A percentile compares a stretch with the other conserved stretches of the same genome.
Evolutionary conservation across 179 eudicot species (phyloP).

Genomic region (Spinacia oleracea): DNA sequence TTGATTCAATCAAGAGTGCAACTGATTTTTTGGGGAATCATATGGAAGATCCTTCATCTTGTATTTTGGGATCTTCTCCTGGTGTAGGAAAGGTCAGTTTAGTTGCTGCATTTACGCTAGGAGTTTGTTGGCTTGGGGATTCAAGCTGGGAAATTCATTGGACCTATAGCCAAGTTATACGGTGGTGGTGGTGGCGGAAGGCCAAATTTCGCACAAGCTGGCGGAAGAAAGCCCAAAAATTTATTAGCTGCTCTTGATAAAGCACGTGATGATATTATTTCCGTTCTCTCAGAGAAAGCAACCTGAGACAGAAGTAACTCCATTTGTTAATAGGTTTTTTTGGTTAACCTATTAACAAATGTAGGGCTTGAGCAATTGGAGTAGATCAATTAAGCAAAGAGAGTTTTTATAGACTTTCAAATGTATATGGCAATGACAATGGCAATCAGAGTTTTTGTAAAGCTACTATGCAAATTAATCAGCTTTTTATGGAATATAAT

Average conservation of each 20-base stretch:
- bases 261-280: constrained; percentile 66
- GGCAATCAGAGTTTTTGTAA: no score
- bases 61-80: constrained; percentile 84
- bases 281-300: constrained; percentile 50
- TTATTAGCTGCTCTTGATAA: constrained; percentile 66
- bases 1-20: constrained; percentile 86
- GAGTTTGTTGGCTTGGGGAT: constrained; percentile 67
- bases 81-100: constrained; percentile 81
- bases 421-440: no score
- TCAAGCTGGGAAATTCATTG: constrained; percentile 88
- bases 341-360: no score
- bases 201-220: constrained; percentile 95
- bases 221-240: constrained; percentile 87
- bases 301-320: constrained; percentile 23
- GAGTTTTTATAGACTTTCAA: no score
- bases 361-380: no score
- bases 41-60: constrained; percentile 82
- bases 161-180: constrained; percentile 81
- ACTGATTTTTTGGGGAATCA: constrained; percentile 65
- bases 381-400: no score
- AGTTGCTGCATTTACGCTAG: constrained; percentile 81
- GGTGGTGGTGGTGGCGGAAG: constrained; percentile 97
- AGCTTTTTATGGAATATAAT: no score
- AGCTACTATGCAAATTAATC: no score
- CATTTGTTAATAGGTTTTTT: background rate